Base-by-base conservation (phyloP, 352 stramenopile genomes). In the Plasmopara viticola region DNA sequence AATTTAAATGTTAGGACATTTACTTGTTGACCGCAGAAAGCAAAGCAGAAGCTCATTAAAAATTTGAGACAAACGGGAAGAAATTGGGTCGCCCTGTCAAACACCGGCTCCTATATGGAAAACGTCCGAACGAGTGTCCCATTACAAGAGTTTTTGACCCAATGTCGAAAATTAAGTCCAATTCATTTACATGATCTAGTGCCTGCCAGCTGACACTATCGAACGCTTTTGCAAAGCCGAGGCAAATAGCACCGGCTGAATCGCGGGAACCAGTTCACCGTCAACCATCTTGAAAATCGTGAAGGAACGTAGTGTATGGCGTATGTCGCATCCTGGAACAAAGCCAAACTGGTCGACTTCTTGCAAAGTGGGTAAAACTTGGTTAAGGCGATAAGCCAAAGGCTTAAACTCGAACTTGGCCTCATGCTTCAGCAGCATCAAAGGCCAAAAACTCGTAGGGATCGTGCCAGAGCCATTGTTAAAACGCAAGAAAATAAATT, bases 151-250 rank as follows among this genome's bases (percentile, higher is more conserved):
- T 2, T 45, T 6, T 10, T n/a, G 1, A 12, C 17, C n/a, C 2
- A 30, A 30, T 45, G 40, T 7, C 1, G 40, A 29, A 30, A 45
- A 4, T n/a, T n/a, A 9, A 5, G 10, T 13, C 37, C 25, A 33
- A 48, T 48, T n/a, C 25, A 38, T 0, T 30, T n/a, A n/a, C 25
- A 0, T 45, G 0, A 18, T 46, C 37, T 10, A 54, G n/a, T 2
- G 28, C 48, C 14, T 39, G 14, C 48, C 48, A 48, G n/a, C 40
- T 46, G 28, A 47, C 25, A 54, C 38, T 54, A 18, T 54, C 48
- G 33, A 54, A 41, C 0, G 48, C 48, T 33, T 54, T 46, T 0
- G 37, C 39, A 17, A 48, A 48, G 29, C 48, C 38, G 6, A 54
- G 38, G 29, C 25, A 41, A 12, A 54, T 33, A 7, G 48, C 28